These are phyloP conservation scores for Podospora comata DNA, from an alignment of 495 filamentous ascomycete genomes.

Conservation along the genomic window DNA sequence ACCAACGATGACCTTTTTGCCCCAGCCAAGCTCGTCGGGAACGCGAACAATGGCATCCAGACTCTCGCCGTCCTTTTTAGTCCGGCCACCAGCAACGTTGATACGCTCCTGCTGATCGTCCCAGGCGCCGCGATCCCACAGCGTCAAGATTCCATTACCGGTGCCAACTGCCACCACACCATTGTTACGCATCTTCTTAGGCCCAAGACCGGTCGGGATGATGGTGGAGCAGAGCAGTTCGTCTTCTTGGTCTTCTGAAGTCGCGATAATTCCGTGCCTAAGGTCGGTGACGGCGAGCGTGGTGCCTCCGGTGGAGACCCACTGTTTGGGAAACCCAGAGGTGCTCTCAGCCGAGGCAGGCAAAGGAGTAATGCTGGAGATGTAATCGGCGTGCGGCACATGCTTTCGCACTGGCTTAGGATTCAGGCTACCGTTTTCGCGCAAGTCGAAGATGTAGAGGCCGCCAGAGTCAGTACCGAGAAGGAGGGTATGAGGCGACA, in stretches of 20 bases:
- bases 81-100: conserved; percentile 60
- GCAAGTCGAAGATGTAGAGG: conserved; percentile 87
- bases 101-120: conserved; percentile 91
- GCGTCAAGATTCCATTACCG: conserved; percentile 72
- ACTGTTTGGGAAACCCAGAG: conserved; percentile 85
- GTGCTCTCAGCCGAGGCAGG: conserved; percentile 73
- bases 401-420: conserved; percentile 71
- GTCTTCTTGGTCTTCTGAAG: conserved; percentile 90
- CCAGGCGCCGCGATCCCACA: conserved; percentile 93
- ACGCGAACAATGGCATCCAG: conserved; percentile 67
- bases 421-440: conserved; percentile 58
- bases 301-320: conserved; percentile 85
- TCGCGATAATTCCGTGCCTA: conserved; percentile 73
- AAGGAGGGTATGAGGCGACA: conserved; percentile 84
- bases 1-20: conserved; percentile 69
- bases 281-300: conserved; percentile 87
- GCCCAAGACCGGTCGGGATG: conserved; percentile 61
- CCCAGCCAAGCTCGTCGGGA: conserved; percentile 61
- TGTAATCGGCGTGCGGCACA: conserved; percentile 86
- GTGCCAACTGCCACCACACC: conserved; percentile 80
- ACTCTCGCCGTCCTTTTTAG: conserved; percentile 59
- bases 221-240: conserved; percentile 78
- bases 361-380: conserved; percentile 82
- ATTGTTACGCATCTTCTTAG: conserved; percentile 58
- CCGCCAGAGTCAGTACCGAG: conserved; percentile 86